Conservation (phyloP, 202 grass and related monocot genomes). For the Schoenoplectus triqueter region DNA sequence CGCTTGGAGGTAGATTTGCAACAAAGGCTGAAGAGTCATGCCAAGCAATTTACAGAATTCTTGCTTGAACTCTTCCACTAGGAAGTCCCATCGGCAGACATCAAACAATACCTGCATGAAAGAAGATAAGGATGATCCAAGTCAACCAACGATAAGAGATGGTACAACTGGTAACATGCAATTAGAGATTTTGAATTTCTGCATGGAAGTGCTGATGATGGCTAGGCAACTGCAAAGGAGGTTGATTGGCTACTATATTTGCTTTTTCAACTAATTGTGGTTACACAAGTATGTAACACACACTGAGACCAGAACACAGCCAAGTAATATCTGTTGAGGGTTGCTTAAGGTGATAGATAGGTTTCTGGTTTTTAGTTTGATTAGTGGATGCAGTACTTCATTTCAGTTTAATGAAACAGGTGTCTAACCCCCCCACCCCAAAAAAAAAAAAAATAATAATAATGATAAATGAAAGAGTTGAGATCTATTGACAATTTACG, state of each 20-base stretch:
- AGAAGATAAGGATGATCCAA: constrained; percentile 28
- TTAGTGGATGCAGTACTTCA: background rate
- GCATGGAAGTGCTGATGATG: background rate
- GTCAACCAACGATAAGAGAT: constrained; percentile 19
- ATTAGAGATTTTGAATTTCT: background rate
- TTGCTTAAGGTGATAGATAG: background rate
- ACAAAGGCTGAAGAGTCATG: constrained; percentile 80
- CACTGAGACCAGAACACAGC: background rate
- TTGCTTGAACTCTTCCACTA: constrained; percentile 91
- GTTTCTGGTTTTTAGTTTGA: background rate
- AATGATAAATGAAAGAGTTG: background rate
- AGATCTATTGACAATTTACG: constrained; percentile 1
- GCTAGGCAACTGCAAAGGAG: background rate
- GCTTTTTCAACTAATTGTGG: background rate
- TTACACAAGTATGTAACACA: background rate
- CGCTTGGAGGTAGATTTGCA: constrained; percentile 97
- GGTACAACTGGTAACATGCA: background rate
- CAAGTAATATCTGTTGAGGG: background rate
- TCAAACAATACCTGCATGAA: constrained; percentile 76
- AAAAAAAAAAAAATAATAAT: background rate
- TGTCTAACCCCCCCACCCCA: background rate
- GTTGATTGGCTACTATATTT: background rate
- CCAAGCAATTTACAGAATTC: constrained; percentile 91
- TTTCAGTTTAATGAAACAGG: background rate
- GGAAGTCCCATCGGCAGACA: constrained; percentile 66